Percentiles rank a stretch among this genome's conserved stretches.
These are phyloP conservation scores for Talaromyces proteolyticus DNA, from an alignment of 495 filamentous ascomycete species.

Conservation along the genomic window DNA sequence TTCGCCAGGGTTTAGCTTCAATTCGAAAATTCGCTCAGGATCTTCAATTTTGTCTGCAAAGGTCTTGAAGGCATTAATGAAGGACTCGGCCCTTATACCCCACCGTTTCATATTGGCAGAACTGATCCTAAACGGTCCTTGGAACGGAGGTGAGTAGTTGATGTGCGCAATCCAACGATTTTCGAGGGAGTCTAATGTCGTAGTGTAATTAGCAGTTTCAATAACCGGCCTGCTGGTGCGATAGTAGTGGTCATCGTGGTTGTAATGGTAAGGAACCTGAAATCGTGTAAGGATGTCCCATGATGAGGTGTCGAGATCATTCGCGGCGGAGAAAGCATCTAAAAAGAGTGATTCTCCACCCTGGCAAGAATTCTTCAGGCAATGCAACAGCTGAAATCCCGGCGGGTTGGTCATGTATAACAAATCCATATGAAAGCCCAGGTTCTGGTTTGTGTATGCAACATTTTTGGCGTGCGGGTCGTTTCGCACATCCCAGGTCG, in stretches of 20 bases:
- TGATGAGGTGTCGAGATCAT: constrained; percentile 7
- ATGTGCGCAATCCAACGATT: constrained; percentile 29
- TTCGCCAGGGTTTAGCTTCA: constrained; percentile 69
- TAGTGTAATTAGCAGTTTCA: no score
- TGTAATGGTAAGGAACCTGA: constrained; percentile 61
- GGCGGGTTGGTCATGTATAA: constrained; percentile 80
- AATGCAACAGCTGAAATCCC: constrained; percentile 80
- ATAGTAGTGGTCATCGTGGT: constrained; percentile 56
- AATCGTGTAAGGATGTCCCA: constrained; percentile 28
- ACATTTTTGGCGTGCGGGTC: constrained; percentile 80
- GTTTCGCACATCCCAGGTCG: constrained; percentile 80
- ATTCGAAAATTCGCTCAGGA: constrained; percentile 55
- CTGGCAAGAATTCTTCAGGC: constrained; percentile 63
- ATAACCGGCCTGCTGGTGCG: constrained; percentile 49
- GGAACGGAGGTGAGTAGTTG: constrained; percentile 72
- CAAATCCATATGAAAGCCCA: constrained; percentile 89
- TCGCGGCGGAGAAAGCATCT: constrained; percentile 60
- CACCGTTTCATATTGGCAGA: not conserved
- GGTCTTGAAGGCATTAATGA: constrained; percentile 24
- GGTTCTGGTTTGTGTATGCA: constrained; percentile 74
- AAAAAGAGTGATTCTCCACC: constrained; percentile 82
- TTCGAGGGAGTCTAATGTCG: no score
- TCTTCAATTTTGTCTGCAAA: constrained; percentile 33
- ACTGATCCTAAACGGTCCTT: constrained; percentile 37
- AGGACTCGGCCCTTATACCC: constrained; percentile 6